phyloP scores from a whole-genome alignment of 176 grass and related monocot genomes.

The Oryza meyeriana region DNA sequence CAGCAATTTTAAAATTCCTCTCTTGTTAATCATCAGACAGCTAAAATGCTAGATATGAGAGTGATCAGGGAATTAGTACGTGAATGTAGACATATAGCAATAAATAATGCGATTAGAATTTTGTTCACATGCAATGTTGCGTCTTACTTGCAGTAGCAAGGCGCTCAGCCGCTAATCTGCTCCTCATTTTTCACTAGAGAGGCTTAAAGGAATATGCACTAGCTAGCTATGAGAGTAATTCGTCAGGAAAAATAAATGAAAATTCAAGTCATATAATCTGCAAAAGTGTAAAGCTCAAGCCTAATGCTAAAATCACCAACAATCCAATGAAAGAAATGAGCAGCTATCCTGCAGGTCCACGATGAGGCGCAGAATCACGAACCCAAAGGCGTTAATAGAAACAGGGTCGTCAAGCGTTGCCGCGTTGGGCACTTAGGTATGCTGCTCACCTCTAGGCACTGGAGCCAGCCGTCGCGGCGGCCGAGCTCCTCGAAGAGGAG shows the following conservation, averaged over 20 bases:
- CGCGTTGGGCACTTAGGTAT: not conserved
- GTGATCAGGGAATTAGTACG: not conserved
- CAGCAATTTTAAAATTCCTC: not conserved
- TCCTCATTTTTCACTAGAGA: no score
- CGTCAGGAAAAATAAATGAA: no score
- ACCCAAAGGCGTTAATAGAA: not conserved
- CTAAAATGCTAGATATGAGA: not conserved
- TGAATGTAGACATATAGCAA: not conserved
- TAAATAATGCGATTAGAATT: not conserved
- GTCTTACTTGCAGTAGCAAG: no score
- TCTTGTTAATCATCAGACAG: not conserved
- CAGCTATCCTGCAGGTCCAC: no score
- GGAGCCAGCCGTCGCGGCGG: conserved; percentile 76
- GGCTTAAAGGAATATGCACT: no score
- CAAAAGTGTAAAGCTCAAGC: no score
- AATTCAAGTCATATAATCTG: no score
- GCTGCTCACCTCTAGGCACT: conserved; percentile 81
- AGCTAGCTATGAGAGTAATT: no score
- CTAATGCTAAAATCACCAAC: no score
- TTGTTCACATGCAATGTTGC: not conserved
- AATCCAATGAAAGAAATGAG: no score
- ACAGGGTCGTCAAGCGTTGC: not conserved
- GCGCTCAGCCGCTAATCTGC: not conserved
- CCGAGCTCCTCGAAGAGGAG: conserved; percentile 92
- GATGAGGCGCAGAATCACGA: no score